phyloP scores from a whole-genome alignment of 2,329 filamentous ascomycete genomes.

The Pseudogymnoascus sp. region DNA sequence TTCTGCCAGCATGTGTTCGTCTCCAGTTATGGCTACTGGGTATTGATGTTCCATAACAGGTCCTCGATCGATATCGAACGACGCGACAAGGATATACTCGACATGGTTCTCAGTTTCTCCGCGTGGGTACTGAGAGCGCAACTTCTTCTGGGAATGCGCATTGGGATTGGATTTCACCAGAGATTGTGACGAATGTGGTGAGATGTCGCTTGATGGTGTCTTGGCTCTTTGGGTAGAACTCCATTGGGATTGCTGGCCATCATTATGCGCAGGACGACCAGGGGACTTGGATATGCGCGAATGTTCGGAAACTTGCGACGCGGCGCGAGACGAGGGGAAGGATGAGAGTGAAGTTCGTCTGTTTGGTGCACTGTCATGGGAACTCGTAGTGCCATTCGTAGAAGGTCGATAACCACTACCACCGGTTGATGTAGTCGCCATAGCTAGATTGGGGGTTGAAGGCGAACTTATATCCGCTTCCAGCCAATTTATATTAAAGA shows the following conservation, averaged over 20 bases:
- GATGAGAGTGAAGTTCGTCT: slow-evolving; percentile 55
- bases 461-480: background rate
- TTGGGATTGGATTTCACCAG: slow-evolving; percentile 43
- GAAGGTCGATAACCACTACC: slow-evolving; percentile 29
- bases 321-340: slow-evolving; percentile 49
- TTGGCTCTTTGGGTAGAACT: slow-evolving; percentile 53
- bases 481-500: background rate
- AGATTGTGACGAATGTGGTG: slow-evolving; percentile 54
- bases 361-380: slow-evolving; percentile 29
- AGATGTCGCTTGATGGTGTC: slow-evolving; percentile 48
- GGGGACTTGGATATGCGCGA: slow-evolving; percentile 48
- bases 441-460: background rate
- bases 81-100: slow-evolving; percentile 95
- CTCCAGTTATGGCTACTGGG: slow-evolving; percentile 86
- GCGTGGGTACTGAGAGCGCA: slow-evolving; percentile 70
- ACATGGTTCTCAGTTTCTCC: slow-evolving; percentile 81
- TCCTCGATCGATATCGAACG: slow-evolving; percentile 92
- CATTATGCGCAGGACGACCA: slow-evolving; percentile 39
- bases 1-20: slow-evolving; percentile 96
- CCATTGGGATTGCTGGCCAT: slow-evolving; percentile 49
- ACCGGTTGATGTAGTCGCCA: background rate
- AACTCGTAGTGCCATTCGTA: slow-evolving; percentile 30
- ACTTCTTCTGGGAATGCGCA: slow-evolving; percentile 44
- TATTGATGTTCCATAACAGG: slow-evolving; percentile 99
- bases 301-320: slow-evolving; percentile 47